Evolutionary conservation across 2,329 filamentous ascomycete species (phyloP).

Genomic region (Alternaria ventricosa): DNA sequence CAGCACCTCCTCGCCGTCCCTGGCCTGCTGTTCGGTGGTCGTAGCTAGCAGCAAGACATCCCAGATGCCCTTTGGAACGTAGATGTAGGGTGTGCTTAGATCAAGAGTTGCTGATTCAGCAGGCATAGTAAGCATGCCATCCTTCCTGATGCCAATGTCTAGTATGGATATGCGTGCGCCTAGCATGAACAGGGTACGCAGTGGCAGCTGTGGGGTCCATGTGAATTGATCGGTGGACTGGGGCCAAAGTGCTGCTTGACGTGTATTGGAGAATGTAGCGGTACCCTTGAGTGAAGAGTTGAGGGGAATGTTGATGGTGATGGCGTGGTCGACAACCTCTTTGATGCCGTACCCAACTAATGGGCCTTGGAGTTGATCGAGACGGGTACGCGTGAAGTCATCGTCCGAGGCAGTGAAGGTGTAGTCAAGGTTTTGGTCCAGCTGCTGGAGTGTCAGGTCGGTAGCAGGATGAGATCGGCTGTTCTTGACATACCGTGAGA

Average conservation of each 20-base stretch:
- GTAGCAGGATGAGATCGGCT: background rate
- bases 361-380: constrained; percentile 3
- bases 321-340: background rate
- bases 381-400: background rate
- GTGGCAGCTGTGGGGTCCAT: background rate
- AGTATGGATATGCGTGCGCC: constrained; percentile 9
- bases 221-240: background rate
- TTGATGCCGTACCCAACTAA: background rate
- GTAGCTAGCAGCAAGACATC: constrained; percentile 24
- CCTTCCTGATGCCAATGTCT: constrained; percentile 22
- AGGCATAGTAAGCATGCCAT: constrained; percentile 19
- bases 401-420: background rate
- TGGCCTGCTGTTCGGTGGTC: background rate
- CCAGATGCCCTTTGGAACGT: constrained; percentile 19
- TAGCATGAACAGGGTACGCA: background rate
- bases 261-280: background rate
- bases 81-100: constrained; percentile 20
- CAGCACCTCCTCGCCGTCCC: background rate
- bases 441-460: constrained; percentile 1
- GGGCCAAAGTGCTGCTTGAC: background rate
- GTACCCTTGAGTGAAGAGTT: background rate
- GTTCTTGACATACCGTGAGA: background rate
- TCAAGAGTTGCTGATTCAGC: constrained; percentile 11
- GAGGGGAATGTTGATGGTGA: constrained; percentile 8
- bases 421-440: constrained; percentile 12